phyloP scores from a whole-genome alignment of 176 grass and related monocot genomes.

The Triticum urartu region DNA sequence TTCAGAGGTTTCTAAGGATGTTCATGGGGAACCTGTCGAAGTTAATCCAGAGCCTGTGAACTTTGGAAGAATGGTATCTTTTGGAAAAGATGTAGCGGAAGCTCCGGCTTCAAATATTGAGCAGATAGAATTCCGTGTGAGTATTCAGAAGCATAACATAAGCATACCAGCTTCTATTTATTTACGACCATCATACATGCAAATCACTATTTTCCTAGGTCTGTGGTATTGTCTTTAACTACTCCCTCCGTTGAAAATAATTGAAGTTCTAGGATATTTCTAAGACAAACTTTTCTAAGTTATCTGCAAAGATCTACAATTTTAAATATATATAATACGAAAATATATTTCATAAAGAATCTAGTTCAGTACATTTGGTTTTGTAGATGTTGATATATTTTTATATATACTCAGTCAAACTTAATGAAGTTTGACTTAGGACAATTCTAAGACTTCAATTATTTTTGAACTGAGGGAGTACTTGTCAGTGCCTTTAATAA shows the following conservation, averaged over 20 bases:
- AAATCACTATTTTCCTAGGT: constrained; percentile 8
- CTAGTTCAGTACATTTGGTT: too few species aligned
- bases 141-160: constrained; percentile 35
- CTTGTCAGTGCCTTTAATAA: not conserved
- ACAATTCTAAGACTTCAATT: too few species aligned
- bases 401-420: too few species aligned
- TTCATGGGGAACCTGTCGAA: constrained; percentile 29
- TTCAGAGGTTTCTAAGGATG: constrained; percentile 51
- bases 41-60: constrained; percentile 51
- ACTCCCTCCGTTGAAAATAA: not conserved
- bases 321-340: too few species aligned
- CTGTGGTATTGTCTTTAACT: not conserved
- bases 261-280: too few species aligned
- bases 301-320: too few species aligned
- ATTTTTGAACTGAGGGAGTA: too few species aligned
- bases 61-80: constrained; percentile 85
- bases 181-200: not conserved
- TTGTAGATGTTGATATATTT: too few species aligned
- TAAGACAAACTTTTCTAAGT: too few species aligned
- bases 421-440: too few species aligned
- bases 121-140: constrained; percentile 82
- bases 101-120: constrained; percentile 51
- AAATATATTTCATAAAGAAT: too few species aligned
- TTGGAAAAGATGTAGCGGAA: constrained; percentile 87
- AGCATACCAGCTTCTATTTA: not conserved